Conservation (phyloP, 1,284 basidiomycete species). For the Leccinum laetum region DNA sequence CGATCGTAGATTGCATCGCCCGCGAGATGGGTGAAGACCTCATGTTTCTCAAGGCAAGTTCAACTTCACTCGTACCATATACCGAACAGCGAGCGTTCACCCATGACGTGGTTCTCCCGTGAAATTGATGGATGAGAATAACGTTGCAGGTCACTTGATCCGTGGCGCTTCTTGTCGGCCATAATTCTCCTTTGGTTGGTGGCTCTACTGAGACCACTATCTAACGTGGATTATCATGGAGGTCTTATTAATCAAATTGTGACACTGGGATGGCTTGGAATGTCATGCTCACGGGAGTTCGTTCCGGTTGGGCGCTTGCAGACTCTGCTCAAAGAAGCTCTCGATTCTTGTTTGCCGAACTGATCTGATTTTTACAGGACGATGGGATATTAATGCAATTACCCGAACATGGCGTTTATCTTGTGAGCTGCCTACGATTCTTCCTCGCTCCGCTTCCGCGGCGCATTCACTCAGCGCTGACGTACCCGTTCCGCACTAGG, state of each 20-base stretch:
- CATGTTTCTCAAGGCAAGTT: conserved; percentile 81
- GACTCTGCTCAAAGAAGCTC: neutral
- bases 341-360: conserved; percentile 1
- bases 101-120: neutral
- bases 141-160: neutral
- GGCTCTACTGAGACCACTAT: neutral
- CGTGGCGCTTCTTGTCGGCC: neutral
- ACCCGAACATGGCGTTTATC: conserved; percentile 53
- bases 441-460: neutral
- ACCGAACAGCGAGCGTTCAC: neutral
- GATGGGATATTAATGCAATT: conserved; percentile 85
- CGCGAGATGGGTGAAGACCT: conserved; percentile 72
- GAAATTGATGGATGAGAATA: neutral
- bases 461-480: conserved; percentile 4
- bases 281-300: neutral
- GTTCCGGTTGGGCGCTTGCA: neutral
- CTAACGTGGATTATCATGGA: neutral
- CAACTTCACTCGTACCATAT: neutral
- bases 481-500: conserved; percentile 37
- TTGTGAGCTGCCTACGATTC: conserved; percentile 46
- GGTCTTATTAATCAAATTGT: neutral
- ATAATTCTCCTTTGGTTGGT: neutral
- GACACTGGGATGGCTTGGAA: neutral
- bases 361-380: conserved; percentile 46
- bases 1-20: conserved; percentile 74